These are phyloP conservation scores for Boeremia exigua DNA, from an alignment of 2,329 filamentous ascomycete species.

Conservation along the genomic window DNA sequence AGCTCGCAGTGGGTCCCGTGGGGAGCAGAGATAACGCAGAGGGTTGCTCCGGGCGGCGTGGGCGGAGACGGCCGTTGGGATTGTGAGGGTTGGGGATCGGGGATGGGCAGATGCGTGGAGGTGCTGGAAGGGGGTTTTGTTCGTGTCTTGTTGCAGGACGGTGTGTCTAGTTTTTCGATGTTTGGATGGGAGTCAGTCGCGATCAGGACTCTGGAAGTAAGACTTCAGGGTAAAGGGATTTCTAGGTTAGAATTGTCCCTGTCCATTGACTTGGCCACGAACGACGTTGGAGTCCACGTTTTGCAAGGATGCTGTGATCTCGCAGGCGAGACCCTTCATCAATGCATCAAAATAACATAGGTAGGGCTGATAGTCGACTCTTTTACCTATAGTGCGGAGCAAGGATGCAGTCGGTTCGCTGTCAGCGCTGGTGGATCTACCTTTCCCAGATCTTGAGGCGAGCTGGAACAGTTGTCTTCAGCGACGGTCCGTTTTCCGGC, in stretches of 20 bases:
- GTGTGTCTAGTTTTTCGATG: not conserved
- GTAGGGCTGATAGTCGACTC: not conserved
- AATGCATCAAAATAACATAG: not conserved
- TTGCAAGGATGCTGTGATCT: not conserved
- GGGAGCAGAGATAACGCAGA: not conserved
- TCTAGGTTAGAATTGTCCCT: no score
- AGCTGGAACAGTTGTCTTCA: conserved; percentile 1
- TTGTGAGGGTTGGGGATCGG: no score
- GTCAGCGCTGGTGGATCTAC: conserved; percentile 4
- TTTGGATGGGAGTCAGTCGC: not conserved
- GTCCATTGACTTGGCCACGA: no score
- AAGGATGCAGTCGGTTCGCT: not conserved
- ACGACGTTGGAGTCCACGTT: no score
- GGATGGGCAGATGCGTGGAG: not conserved
- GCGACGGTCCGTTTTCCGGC: conserved; percentile 22
- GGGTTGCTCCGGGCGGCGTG: not conserved
- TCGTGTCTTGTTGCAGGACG: not conserved
- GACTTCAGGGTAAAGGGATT: no score
- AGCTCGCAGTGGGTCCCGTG: not conserved
- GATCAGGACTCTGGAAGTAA: no score
- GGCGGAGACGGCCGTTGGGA: conserved; percentile 7
- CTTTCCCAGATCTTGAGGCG: conserved; percentile 15
- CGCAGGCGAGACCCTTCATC: not conserved
- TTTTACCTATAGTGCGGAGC: not conserved
- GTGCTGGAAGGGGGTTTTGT: not conserved